Percentiles rank a stretch among this genome's conserved stretches.
These are phyloP conservation scores for Nakaseomyces sp. DNA, from an alignment of 1,139 yeast genomes.

Conservation along the genomic window DNA sequence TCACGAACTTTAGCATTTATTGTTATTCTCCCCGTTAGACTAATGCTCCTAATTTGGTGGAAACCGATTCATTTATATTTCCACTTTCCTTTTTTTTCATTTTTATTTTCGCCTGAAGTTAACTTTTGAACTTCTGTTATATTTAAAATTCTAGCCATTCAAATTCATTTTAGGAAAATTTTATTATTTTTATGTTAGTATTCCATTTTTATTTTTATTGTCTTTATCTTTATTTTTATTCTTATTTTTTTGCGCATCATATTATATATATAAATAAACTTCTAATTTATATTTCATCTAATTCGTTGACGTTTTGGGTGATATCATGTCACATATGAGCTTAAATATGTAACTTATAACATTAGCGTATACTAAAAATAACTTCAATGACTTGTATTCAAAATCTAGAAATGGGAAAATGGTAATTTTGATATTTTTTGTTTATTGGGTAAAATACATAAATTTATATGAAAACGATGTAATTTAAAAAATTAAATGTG, in stretches of 20 bases:
- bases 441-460: conserved; percentile 6
- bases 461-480: conserved; percentile 6
- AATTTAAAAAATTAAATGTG: conserved; percentile 4
- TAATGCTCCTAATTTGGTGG: background rate
- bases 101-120: background rate
- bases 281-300: too few species aligned
- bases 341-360: background rate
- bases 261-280: too few species aligned
- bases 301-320: too few species aligned
- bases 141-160: background rate
- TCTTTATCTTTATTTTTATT: too few species aligned
- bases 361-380: background rate
- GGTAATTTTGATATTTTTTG: conserved; percentile 3
- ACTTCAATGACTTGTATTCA: too few species aligned
- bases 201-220: background rate
- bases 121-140: background rate
- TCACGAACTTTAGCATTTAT: conserved; percentile 1
- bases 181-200: conserved; percentile 4
- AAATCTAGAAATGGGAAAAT: background rate
- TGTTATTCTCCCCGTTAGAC: background rate
- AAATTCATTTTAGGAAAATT: background rate
- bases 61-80: background rate
- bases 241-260: too few species aligned
- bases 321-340: too few species aligned
- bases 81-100: background rate